Evolutionary conservation across 2,329 filamentous ascomycete genomes (phyloP), one percentile per base, ranked within the genome.

Genomic region (Hypoxylon sp.): DNA sequence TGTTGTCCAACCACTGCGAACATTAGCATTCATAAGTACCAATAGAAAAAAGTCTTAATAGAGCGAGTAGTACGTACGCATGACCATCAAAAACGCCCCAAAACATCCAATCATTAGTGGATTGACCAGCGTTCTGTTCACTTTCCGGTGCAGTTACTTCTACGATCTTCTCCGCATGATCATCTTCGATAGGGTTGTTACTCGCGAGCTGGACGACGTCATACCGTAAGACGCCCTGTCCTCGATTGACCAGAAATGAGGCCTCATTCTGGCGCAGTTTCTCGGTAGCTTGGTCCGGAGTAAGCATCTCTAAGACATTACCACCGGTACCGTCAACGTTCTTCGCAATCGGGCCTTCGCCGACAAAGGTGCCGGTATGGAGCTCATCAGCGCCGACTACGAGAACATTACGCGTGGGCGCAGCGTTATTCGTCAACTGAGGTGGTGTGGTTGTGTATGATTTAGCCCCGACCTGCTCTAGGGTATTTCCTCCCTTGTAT

Each of bases 71-170:
- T 67, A 87, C 88, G 81, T 83, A 95, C 93, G 93, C 93, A 81
- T 99, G 96, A 0, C 96, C 96, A 78, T 99, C 96, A 80, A 98
- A 99, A 17, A 99, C 94, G 64, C 94, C 96, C 96, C 97, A 99
- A 80, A 99, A 99, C 94, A 98, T 98, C 96, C 96, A 99, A 81
- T 99, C 97, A 68, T 88, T 93, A 65, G 85, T 89, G 17, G 85
- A 72, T 14, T 86, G 85, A 39, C 86, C 79, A 35, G 78, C 74
- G 22, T 77, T 75, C 29, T 74, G 75, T 24, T 75, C 77, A 35
- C 70, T 75, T 81, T 78, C 87, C 81, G 75, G 87, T 58, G 87
- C 86, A 3, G 93, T 92, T 8, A 98, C 89, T 80, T 98, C 93
- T 51, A 99, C 94, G 76, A 98, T 98, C 86, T 97, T 97, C 83